Evolutionary conservation across 257 asterid genomes (phyloP).

Genomic region (Anisodus tanguticus): DNA sequence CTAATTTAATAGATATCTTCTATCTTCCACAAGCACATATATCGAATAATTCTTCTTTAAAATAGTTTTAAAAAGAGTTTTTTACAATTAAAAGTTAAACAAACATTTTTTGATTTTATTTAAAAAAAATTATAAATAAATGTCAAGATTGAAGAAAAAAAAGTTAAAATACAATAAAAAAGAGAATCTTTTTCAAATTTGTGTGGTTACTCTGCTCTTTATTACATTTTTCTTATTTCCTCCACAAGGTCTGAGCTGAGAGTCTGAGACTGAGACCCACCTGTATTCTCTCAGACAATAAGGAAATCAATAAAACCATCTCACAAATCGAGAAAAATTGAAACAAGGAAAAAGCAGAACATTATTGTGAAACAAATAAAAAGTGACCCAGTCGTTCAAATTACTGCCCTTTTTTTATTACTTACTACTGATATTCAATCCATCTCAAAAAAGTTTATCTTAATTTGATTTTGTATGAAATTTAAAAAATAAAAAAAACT

Average conservation of each 20-base stretch:
- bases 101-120: neutral
- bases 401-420: neutral
- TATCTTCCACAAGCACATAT: neutral
- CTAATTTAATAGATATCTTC: neutral
- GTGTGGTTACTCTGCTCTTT: neutral
- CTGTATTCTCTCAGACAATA: conserved; percentile 23
- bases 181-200: conserved; percentile 18
- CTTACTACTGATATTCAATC: too few species aligned
- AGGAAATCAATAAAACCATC: conserved; percentile 15
- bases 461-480: too few species aligned
- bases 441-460: too few species aligned
- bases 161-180: neutral
- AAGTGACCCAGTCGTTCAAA: neutral
- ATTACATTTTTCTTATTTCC: neutral
- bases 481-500: too few species aligned
- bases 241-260: neutral
- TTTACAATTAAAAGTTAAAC: neutral
- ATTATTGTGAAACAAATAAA: conserved; percentile 27
- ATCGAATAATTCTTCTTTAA: neutral
- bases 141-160: neutral
- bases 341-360: neutral
- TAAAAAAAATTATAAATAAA: neutral
- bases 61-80: neutral
- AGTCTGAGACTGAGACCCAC: conserved; percentile 15
- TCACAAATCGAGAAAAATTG: conserved; percentile 28